phyloP scores from a whole-genome alignment of 805 yeast species.

The Sugiyamaella marilandica region DNA sequence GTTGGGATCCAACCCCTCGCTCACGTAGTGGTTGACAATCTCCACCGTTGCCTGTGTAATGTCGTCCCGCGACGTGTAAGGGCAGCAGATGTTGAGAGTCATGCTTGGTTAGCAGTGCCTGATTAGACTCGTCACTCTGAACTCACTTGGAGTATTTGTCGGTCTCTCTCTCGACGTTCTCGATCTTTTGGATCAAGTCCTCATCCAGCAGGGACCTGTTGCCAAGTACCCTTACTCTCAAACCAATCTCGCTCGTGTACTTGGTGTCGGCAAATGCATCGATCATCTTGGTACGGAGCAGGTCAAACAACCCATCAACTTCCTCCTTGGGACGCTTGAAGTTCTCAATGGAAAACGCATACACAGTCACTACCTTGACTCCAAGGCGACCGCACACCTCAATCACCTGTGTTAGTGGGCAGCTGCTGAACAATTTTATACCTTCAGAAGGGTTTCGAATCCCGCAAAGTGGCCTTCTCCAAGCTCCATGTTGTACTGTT shows the following conservation, averaged over 20 bases:
- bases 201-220: conserved; percentile 60
- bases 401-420: conserved; percentile 38
- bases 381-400: conserved; percentile 78
- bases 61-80: conserved; percentile 91
- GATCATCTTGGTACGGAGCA: conserved; percentile 30
- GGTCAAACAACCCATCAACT: conserved; percentile 66
- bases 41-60: conserved; percentile 60
- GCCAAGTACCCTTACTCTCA: conserved; percentile 61
- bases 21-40: conserved; percentile 36
- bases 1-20: conserved; percentile 19
- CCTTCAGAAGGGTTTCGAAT: conserved; percentile 62
- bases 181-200: conserved; percentile 63
- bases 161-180: conserved; percentile 60
- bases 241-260: conserved; percentile 16
- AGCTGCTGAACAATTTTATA: conserved; percentile 2
- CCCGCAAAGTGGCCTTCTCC: conserved; percentile 92
- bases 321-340: conserved; percentile 79
- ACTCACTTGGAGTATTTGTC: conserved; percentile 39
- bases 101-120: conserved; percentile 12
- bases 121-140: background rate
- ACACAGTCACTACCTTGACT: conserved; percentile 78
- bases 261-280: conserved; percentile 21
- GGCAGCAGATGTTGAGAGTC: conserved; percentile 59
- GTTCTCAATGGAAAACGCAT: conserved; percentile 94
- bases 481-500: conserved; percentile 56